Conservation (phyloP, 2,329 filamentous ascomycete species). For the Aspergillus fumigatiaffinis region DNA sequence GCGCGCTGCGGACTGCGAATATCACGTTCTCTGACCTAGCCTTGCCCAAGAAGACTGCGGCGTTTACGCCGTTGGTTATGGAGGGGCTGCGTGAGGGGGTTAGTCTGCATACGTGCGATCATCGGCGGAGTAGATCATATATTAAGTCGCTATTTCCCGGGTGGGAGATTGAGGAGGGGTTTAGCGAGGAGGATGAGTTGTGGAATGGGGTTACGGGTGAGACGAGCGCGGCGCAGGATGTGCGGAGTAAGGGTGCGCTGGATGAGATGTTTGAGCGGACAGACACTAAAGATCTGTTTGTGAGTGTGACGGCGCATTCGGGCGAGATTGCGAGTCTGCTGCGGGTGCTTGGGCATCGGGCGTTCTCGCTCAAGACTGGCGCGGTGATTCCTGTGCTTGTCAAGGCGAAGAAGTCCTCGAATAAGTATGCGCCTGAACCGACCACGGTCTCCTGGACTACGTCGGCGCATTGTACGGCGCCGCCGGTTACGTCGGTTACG, state of each 20-base stretch:
- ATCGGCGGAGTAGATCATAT: slow-evolving; percentile 45
- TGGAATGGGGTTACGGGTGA: slow-evolving; percentile 51
- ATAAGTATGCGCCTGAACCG: slow-evolving; percentile 8
- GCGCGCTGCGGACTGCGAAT: slow-evolving; percentile 54
- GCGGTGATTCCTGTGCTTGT: slow-evolving; percentile 50
- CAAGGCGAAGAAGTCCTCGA: slow-evolving; percentile 33
- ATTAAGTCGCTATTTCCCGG: slow-evolving; percentile 48
- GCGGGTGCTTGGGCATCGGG: slow-evolving; percentile 40
- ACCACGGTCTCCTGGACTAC: slow-evolving; percentile 24
- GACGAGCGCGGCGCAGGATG: slow-evolving; percentile 45
- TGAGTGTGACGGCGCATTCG: slow-evolving; percentile 56
- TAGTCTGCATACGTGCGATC: slow-evolving; percentile 59
- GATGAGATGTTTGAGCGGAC: slow-evolving; percentile 47
- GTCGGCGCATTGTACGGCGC: slow-evolving; percentile 30
- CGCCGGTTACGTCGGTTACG: slow-evolving; percentile 27
- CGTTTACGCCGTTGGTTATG: slow-evolving; percentile 52
- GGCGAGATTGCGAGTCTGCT: slow-evolving; percentile 54
- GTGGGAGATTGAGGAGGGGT: slow-evolving; percentile 50
- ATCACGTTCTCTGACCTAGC: slow-evolving; percentile 42
- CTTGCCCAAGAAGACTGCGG: too few species aligned
- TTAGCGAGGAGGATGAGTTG: slow-evolving; percentile 51
- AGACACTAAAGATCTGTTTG: slow-evolving; percentile 40
- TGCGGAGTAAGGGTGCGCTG: slow-evolving; percentile 42
- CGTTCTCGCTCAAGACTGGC: slow-evolving; percentile 46
- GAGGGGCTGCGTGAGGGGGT: slow-evolving; percentile 56